Evolutionary conservation across 176 grass and related monocot species (phyloP).

Genomic region (Avena insularis): DNA sequence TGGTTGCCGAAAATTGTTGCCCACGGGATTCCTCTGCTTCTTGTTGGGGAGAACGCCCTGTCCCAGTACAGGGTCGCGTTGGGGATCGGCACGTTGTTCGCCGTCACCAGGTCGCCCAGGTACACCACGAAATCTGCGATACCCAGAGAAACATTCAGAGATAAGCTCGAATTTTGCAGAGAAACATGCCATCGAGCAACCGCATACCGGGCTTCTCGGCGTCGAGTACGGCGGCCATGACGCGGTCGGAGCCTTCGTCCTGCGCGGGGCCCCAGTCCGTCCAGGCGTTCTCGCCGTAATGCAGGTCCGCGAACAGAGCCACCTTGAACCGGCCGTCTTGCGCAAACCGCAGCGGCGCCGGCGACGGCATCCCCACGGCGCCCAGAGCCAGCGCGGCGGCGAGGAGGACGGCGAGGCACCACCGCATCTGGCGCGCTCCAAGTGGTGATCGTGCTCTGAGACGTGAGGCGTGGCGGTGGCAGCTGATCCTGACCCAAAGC

Average conservation of each 20-base stretch:
- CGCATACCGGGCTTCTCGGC: constrained; percentile 71
- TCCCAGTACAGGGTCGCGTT: constrained; percentile 92
- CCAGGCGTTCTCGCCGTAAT: constrained; percentile 95
- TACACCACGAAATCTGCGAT: constrained; percentile 86
- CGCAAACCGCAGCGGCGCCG: constrained; percentile 48
- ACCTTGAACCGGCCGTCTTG: constrained; percentile 55
- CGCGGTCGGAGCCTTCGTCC: constrained; percentile 70
- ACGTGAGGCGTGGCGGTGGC: neutral
- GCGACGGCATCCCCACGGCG: neutral
- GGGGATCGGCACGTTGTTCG: constrained; percentile 79
- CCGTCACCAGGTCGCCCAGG: constrained; percentile 86
- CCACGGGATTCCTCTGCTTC: constrained; percentile 66
- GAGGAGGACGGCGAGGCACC: neutral
- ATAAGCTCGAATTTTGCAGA: neutral
- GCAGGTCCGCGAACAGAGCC: constrained; percentile 84
- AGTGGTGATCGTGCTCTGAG: neutral
- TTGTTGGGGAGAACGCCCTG: constrained; percentile 61
- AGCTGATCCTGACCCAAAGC: neutral
- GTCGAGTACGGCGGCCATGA: constrained; percentile 81
- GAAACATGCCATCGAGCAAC: neutral
- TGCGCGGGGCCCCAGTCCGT: constrained; percentile 80
- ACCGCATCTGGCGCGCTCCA: constrained; percentile 10
- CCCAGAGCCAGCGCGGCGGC: neutral
- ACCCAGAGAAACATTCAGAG: neutral
- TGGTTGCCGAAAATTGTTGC: constrained; percentile 87